phyloP scores from a whole-genome alignment of 768 basidiomycete genomes.

The Auricularia heimuer region DNA sequence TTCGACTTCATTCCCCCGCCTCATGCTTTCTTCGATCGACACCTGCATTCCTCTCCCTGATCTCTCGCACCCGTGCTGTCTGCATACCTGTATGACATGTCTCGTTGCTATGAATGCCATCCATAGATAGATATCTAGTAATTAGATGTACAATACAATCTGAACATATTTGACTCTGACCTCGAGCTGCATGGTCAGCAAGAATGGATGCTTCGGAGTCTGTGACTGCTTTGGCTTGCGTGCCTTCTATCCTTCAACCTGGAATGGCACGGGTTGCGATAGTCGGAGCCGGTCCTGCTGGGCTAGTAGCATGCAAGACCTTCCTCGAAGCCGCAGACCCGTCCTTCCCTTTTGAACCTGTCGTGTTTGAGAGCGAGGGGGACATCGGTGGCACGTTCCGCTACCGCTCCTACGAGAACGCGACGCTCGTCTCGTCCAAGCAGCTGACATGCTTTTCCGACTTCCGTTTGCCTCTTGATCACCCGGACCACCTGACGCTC shows the following conservation, averaged over 20 bases:
- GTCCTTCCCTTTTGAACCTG: conserved; percentile 37
- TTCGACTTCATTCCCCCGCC: conserved; percentile 8
- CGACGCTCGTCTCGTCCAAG: conserved; percentile 44
- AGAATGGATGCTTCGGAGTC: too few relatives aligned
- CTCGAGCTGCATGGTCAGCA: too few relatives aligned
- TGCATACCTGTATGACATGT: too few relatives aligned
- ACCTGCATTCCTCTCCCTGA: too few relatives aligned
- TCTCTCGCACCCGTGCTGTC: too few relatives aligned
- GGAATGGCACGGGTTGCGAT: conserved; percentile 13
- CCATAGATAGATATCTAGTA: too few relatives aligned
- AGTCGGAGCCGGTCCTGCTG: conserved; percentile 39
- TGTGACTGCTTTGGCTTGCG: too few relatives aligned
- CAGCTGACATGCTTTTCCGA: conserved; percentile 53
- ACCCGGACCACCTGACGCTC: conserved; percentile 39
- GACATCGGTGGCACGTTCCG: conserved; percentile 45
- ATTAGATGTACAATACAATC: too few relatives aligned
- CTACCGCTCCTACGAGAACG: conserved; percentile 41
- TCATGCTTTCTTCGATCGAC: too few relatives aligned
- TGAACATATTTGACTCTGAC: too few relatives aligned
- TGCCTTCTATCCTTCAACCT: too few relatives aligned
- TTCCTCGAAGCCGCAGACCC: conserved; percentile 30
- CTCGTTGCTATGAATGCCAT: too few relatives aligned
- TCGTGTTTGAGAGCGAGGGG: conserved; percentile 38
- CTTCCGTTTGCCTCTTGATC: conserved; percentile 39
- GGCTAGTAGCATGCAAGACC: conserved; percentile 40